phyloP scores from a whole-genome alignment of 108 stramenopile species.

The Nannochloropsis salina region DNA sequence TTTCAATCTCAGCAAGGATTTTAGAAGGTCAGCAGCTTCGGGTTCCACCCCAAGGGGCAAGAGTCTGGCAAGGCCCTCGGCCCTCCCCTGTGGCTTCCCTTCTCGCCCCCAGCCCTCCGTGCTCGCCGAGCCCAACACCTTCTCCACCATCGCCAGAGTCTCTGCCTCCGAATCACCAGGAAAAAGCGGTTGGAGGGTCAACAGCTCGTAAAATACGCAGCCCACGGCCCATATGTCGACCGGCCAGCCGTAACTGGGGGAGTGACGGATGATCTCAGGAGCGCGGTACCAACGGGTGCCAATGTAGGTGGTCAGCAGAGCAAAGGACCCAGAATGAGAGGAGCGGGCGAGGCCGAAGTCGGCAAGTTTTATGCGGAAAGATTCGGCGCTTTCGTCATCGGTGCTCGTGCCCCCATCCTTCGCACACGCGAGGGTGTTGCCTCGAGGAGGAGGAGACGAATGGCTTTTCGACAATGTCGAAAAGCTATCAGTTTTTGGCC shows the following conservation, averaged over 20 bases:
- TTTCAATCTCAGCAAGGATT: background rate
- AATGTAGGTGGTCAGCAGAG: background rate
- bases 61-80: background rate
- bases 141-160: background rate
- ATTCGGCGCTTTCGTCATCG: background rate
- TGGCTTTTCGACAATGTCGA: no score
- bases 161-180: background rate
- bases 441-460: no score
- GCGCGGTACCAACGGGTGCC: background rate
- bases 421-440: no score
- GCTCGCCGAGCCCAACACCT: background rate
- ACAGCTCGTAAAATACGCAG: constrained; percentile 6
- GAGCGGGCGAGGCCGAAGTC: constrained; percentile 3
- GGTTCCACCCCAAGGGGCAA: background rate
- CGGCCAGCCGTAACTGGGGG: background rate
- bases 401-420: no score
- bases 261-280: background rate
- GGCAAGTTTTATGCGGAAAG: background rate
- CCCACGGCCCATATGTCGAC: background rate
- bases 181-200: background rate
- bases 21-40: background rate
- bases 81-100: background rate
- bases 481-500: no score
- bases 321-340: background rate
- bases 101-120: background rate